A percentile compares a stretch with the other conserved stretches of the same genome.
Conservation (phyloP, 148 eudicot species). For the Pharnaceum exiguum region DNA sequence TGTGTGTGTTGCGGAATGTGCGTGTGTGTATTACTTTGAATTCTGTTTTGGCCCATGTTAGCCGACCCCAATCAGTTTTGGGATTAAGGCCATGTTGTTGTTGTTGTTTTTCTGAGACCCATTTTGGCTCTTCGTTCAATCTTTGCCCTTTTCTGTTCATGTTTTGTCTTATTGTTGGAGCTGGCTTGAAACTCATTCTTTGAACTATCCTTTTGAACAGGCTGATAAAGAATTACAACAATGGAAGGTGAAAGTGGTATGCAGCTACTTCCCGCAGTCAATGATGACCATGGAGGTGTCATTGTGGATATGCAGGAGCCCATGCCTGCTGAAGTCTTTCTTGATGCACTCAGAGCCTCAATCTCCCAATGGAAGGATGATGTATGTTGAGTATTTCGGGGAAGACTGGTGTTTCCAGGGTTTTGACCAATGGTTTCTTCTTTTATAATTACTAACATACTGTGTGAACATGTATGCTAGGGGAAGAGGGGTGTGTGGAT, state of each 20-base stretch:
- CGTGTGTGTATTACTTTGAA: too few relatives aligned
- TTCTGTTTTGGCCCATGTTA: too few relatives aligned
- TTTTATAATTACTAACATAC: background rate
- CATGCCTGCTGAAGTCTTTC: conserved; percentile 49
- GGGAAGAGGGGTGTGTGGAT: conserved; percentile 83
- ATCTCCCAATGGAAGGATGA: conserved; percentile 27
- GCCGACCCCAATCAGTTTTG: too few relatives aligned
- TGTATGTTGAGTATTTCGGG: conserved; percentile 4
- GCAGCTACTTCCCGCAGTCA: conserved; percentile 40
- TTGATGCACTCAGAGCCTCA: conserved; percentile 47
- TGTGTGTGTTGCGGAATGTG: too few relatives aligned
- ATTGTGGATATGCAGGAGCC: conserved; percentile 59
- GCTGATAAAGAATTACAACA: too few relatives aligned
- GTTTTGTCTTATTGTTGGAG: too few relatives aligned
- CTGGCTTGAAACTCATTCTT: too few relatives aligned
- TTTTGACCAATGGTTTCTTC: background rate
- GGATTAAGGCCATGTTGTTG: too few relatives aligned
- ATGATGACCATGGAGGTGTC: conserved; percentile 70
- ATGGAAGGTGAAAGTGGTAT: conserved; percentile 34
- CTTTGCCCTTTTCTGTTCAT: too few relatives aligned
- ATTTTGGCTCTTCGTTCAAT: too few relatives aligned
- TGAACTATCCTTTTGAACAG: too few relatives aligned
- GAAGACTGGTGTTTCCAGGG: background rate
- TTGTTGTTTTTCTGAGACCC: too few relatives aligned
- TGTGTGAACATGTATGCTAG: conserved; percentile 28